These are phyloP conservation scores for Botryotinia calthae DNA, from an alignment of 2,329 filamentous ascomycete species.

Conservation along the genomic window DNA sequence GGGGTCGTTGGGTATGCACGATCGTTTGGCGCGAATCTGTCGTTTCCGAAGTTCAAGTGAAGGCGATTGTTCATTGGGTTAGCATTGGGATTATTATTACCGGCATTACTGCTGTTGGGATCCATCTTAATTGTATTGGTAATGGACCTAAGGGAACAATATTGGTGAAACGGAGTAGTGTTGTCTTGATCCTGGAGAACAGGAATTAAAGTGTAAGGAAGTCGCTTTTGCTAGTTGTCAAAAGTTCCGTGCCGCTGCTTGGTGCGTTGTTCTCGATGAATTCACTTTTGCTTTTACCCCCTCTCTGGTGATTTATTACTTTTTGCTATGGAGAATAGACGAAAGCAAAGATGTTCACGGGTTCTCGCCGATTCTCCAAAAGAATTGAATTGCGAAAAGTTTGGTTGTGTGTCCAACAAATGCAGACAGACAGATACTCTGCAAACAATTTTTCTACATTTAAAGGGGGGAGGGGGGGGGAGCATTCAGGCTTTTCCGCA, in stretches of 20 bases:
- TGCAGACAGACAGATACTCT: neutral
- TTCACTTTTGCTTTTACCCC: slow-evolving; percentile 4
- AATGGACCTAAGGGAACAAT: neutral
- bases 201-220: slow-evolving; percentile 8
- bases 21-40: slow-evolving; percentile 61
- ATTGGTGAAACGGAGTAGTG: slow-evolving; percentile 4
- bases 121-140: slow-evolving; percentile 19
- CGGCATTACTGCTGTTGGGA: slow-evolving; percentile 20
- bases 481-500: neutral
- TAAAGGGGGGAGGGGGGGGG: slow-evolving; percentile 2
- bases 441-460: neutral
- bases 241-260: slow-evolving; percentile 4
- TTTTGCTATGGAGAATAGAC: neutral
- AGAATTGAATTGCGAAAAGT: neutral
- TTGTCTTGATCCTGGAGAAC: slow-evolving; percentile 13
- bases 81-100: slow-evolving; percentile 19
- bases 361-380: neutral
- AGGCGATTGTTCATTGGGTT: slow-evolving; percentile 34
- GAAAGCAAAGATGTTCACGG: neutral
- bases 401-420: neutral
- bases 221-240: neutral
- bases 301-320: neutral
- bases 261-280: slow-evolving; percentile 9
- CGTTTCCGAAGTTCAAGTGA: slow-evolving; percentile 42
- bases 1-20: slow-evolving; percentile 82